Conservation (phyloP, 352 stramenopile genomes). For the Phytophthora hybrid region DNA sequence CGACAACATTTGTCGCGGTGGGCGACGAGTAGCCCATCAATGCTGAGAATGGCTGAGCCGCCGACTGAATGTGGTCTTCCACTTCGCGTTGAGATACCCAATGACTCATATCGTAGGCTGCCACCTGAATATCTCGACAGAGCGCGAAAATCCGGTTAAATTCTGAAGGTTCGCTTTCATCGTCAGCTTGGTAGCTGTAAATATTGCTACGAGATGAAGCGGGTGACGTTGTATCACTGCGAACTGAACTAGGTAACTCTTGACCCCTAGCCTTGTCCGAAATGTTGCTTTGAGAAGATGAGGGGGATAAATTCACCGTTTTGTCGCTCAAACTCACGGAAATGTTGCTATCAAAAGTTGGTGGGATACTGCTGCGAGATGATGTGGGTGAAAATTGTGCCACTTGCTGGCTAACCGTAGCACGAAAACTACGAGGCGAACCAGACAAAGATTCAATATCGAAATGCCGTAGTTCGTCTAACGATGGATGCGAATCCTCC, state of each 20-base stretch:
- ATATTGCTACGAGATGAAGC: conserved; percentile 5
- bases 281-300: background rate
- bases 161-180: conserved; percentile 19
- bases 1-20: background rate
- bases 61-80: conserved; percentile 31
- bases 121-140: conserved; percentile 62
- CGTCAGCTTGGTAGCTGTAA: conserved; percentile 9
- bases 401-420: background rate
- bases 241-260: background rate
- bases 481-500: conserved; percentile 1
- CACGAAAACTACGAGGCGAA: background rate
- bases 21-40: conserved; percentile 20
- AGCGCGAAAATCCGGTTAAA: conserved; percentile 51
- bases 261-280: no score
- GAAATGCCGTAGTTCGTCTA: background rate
- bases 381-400: background rate
- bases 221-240: background rate
- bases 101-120: conserved; percentile 54
- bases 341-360: background rate
- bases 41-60: conserved; percentile 19
- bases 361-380: background rate
- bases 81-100: conserved; percentile 42
- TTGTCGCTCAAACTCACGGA: background rate
- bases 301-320: background rate
- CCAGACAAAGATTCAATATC: background rate